phyloP scores from a whole-genome alignment of 306 rosid species.

The Prunus padus region DNA sequence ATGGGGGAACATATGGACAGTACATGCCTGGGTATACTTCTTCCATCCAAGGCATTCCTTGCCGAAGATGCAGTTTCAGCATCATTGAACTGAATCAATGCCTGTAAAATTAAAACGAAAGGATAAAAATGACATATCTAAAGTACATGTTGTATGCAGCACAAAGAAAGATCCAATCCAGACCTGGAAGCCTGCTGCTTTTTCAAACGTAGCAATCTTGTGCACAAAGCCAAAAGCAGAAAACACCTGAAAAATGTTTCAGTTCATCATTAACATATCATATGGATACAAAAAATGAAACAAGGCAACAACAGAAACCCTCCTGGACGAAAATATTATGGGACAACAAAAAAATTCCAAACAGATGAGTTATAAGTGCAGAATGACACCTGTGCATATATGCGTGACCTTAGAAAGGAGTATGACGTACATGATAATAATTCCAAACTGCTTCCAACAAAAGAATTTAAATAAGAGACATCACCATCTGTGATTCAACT shows the following conservation, averaged over 20 bases:
- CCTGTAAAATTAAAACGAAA: slow-evolving; percentile 44
- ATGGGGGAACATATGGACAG: slow-evolving; percentile 8
- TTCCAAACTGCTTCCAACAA: slow-evolving; percentile 93
- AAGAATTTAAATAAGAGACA: slow-evolving; percentile 70
- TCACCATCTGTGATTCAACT: slow-evolving; percentile 61
- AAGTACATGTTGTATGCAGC: not conserved
- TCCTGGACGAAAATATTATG: slow-evolving; percentile 31
- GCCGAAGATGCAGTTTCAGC: slow-evolving; percentile 83
- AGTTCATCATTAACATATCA: slow-evolving; percentile 18
- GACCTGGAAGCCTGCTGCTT: slow-evolving; percentile 96
- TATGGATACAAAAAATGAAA: slow-evolving; percentile 14
- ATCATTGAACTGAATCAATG: slow-evolving; percentile 84
- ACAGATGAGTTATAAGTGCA: slow-evolving; percentile 68
- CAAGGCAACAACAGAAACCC: slow-evolving; percentile 22
- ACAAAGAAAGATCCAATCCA: slow-evolving; percentile 10
- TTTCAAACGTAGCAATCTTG: slow-evolving; percentile 88
- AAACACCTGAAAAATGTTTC: slow-evolving; percentile 55
- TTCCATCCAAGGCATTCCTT: slow-evolving; percentile 85
- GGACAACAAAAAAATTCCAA: slow-evolving; percentile 41
- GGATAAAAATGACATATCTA: slow-evolving; percentile 8
- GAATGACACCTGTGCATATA: slow-evolving; percentile 87
- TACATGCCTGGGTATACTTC: slow-evolving; percentile 86
- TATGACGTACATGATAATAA: slow-evolving; percentile 72
- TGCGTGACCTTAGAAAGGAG: slow-evolving; percentile 80
- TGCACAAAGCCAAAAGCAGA: slow-evolving; percentile 93